These are phyloP conservation scores for Golubevia pallescens DNA, from an alignment of 1,284 basidiomycete genomes.

Conservation along the genomic window DNA sequence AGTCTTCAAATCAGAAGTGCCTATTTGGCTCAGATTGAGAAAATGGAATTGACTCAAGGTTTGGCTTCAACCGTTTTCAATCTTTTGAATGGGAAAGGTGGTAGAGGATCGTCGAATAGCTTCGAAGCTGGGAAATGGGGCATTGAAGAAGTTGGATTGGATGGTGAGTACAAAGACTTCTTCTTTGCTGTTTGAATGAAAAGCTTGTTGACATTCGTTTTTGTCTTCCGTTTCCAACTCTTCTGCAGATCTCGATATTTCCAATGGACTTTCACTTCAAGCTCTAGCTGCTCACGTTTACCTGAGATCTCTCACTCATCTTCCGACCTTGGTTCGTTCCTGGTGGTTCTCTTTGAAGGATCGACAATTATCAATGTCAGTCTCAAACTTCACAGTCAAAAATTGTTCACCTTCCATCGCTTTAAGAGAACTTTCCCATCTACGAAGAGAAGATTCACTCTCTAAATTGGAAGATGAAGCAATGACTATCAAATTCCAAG, in stretches of 20 bases:
- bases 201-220: constrained; percentile 4
- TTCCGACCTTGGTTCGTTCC: constrained; percentile 67
- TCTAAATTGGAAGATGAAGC: constrained; percentile 80
- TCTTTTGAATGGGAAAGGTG: constrained; percentile 21
- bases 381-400: constrained; percentile 80
- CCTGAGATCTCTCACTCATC: constrained; percentile 50
- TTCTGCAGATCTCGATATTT: constrained; percentile 37
- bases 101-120: constrained; percentile 4
- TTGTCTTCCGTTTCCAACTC: neutral
- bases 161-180: constrained; percentile 12
- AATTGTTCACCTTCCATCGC: constrained; percentile 91
- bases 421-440: constrained; percentile 77
- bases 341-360: constrained; percentile 91
- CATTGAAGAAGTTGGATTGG: constrained; percentile 50
- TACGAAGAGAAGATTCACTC: constrained; percentile 73
- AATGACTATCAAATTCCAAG: constrained; percentile 73
- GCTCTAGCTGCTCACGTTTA: constrained; percentile 87
- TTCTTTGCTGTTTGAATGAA: neutral
- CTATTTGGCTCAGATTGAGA: constrained; percentile 40
- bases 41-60: constrained; percentile 18
- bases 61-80: constrained; percentile 49
- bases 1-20: constrained; percentile 41
- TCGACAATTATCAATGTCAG: constrained; percentile 78
- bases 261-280: constrained; percentile 66
- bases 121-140: constrained; percentile 42